phyloP scores from a whole-genome alignment of 441 rosid genomes.

The Brassica balearica region DNA sequence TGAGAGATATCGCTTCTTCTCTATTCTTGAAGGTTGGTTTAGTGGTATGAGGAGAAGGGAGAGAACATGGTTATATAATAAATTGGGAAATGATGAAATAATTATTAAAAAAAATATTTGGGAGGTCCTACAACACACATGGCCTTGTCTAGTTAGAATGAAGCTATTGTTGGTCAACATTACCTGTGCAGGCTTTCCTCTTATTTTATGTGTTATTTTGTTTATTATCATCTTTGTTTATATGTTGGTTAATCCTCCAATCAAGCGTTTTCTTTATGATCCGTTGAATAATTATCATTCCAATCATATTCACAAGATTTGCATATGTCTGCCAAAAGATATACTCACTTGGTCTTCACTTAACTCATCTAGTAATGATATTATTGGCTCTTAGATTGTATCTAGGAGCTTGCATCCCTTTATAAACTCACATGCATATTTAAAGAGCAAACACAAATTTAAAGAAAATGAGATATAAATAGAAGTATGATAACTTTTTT shows the following conservation, averaged over 20 bases:
- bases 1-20: conserved; percentile 19
- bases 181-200: conserved; percentile 45
- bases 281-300: conserved; percentile 43
- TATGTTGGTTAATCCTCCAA: conserved; percentile 43
- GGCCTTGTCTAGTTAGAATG: conserved; percentile 84
- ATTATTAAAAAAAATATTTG: conserved; percentile 34
- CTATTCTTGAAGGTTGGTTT: conserved; percentile 47
- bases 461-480: background rate
- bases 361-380: conserved; percentile 30
- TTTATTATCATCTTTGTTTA: conserved; percentile 37
- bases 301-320: conserved; percentile 49
- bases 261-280: conserved; percentile 44
- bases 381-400: conserved; percentile 42
- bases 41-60: conserved; percentile 41
- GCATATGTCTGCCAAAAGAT: conserved; percentile 49
- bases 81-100: conserved; percentile 48
- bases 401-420: conserved; percentile 35
- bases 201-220: conserved; percentile 38
- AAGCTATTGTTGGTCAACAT: conserved; percentile 61
- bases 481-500: conserved; percentile 22
- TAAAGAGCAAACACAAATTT: background rate
- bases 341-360: conserved; percentile 44
- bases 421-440: conserved; percentile 32
- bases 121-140: conserved; percentile 84
- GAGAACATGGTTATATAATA: conserved; percentile 63